Evolutionary conservation across 805 yeast genomes (phyloP), one percentile per base, ranked within the genome.

Genomic region (Metschnikowia baotianmanensis): DNA sequence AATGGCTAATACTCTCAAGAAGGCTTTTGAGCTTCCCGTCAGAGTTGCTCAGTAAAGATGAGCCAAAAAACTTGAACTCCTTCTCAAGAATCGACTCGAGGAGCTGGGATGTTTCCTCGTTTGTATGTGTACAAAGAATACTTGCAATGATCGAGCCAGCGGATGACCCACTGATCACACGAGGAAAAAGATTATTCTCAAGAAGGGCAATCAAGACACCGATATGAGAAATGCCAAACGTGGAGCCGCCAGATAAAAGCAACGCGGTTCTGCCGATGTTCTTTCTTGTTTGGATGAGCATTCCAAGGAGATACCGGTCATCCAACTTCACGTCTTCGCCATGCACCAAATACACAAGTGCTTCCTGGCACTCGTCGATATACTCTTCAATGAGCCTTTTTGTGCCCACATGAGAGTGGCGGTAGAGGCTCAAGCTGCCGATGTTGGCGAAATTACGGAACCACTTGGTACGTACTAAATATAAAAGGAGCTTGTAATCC

Each of bases 61-160:
- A 25, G 31, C 71, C 77, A 53, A 78, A 78, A 22, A 78, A 74
- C 50, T 70, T 69, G 51, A 78, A 77, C 13, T 73, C 68, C 18
- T 71, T 71, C 21, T 77, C 82, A 34, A 81, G 77, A 42, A 90
- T 79, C 12, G 80, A 77, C 22, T 64, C 72, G 43, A 91, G 64
- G 13, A 87, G 59, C 5, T 63, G 72, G 15, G 71, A 60, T 2
- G 82, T 71, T 60, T 90, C 97, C 23, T 80, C 85, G 43, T 81
- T 82, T 8, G 83, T 77, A 56, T 84, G 87, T 13, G 86, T 82
- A 56, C 96, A 88, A 34, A 93, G 70, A 13, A 93, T 79, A 35
- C 96, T 78, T 15, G 98, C 97, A 34, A 93, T 82, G 38, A 93
- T 90, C 1, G 96, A 89, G 13, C 99, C 99, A 0, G 97, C 96